Base-by-base conservation (phyloP, 2,329 filamentous ascomycete species). In the Penicillium sp. region DNA sequence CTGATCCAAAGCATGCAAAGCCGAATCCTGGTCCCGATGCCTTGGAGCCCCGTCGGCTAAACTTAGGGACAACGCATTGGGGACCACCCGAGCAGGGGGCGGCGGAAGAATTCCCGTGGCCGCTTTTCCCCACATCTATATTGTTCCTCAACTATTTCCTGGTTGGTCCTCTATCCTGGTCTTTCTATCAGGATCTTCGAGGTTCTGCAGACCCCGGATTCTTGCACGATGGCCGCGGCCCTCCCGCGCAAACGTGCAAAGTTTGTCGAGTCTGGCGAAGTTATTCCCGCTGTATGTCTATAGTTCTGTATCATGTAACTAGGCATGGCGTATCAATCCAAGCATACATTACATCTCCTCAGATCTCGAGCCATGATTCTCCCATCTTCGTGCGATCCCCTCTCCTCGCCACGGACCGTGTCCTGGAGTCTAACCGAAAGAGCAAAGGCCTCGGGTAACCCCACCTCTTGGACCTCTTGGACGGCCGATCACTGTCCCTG, bases 1-100 rank as follows among this genome's bases (percentile, higher is more conserved):
- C 85, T 99, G 66, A 99, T 99, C 72, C 93, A 97, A 82, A 89
- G 84, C 61, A 99, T 99, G 95, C 92, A 95, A 86, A 96, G 92
- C 75, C 86, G 91, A 71, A 93, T 99, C 72, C 79, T 99, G 75
- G 89, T 98, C 64, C 92, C 95, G 13, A 93, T 97, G 90, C 91
- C 93, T 9, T 99, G 95, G 95, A 97, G 92, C 65, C 93, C 95
- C 4, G 92, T 97, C 63, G 89, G 90, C 65, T 97, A 84, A 69
- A 62, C 24, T 38, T 58, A n/a, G n/a, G 42, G 40, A 15, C 22
- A 19, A 33, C 24, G 7, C n/a, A 4, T 9, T 19, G 38, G 24
- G 9, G 17, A 22, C 19, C n/a, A 26, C 19, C 19, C 8, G 38
- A 53, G 51, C 7, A 37, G 10, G n/a, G 12, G 35, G 15, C 33